phyloP scores from a whole-genome alignment of 2,329 filamentous ascomycete species.

The Rosellinia necatrix region DNA sequence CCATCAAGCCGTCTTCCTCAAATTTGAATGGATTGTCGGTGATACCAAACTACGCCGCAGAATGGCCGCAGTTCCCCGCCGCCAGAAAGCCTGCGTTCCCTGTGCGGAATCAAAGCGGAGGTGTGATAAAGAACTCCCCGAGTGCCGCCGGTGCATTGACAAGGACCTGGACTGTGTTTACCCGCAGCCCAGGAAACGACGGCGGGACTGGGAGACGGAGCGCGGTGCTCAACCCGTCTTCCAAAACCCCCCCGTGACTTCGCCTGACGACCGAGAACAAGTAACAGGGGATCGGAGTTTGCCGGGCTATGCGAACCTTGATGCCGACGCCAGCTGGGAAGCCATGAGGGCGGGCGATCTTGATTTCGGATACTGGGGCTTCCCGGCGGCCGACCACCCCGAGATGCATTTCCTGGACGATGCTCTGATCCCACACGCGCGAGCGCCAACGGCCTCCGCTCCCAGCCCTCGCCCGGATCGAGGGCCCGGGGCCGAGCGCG shows the following conservation, averaged over 20 bases:
- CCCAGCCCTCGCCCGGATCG: not conserved
- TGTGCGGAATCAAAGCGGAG: constrained; percentile 23
- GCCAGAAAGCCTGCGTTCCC: constrained; percentile 21
- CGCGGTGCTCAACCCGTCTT: not conserved
- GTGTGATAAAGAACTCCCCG: constrained; percentile 19
- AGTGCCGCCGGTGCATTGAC: constrained; percentile 19
- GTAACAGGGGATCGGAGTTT: not conserved
- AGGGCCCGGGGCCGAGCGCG: not conserved
- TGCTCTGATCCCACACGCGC: not conserved
- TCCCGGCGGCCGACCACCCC: not conserved
- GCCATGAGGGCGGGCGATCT: not conserved
- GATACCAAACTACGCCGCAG: not conserved
- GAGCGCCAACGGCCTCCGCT: not conserved
- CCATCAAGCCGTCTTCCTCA: not conserved
- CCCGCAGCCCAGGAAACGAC: constrained; percentile 15
- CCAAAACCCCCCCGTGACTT: not conserved
- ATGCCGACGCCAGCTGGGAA: not conserved
- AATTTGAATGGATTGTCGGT: not conserved
- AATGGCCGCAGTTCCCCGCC: constrained; percentile 19
- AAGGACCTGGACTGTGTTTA: constrained; percentile 20
- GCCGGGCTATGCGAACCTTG: not conserved
- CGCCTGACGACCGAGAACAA: not conserved
- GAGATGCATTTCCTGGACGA: constrained; percentile 2
- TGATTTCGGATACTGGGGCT: constrained; percentile 10
- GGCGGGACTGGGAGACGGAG: not conserved